Evolutionary conservation across 106 monocot species (phyloP).

Genomic region (Alisma plantagoaquatica): DNA sequence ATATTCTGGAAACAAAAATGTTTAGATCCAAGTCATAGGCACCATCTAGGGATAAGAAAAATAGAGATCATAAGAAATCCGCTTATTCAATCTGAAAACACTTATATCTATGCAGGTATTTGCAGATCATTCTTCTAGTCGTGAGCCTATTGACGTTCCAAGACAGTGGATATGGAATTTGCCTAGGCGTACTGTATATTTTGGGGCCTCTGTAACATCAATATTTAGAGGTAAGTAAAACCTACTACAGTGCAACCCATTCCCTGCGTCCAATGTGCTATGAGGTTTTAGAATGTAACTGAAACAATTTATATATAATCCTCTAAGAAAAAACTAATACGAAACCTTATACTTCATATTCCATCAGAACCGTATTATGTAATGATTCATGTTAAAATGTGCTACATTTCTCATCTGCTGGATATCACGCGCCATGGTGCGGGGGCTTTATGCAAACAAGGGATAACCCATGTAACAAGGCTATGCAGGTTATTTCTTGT

Average conservation of each 20-base stretch:
- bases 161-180: constrained; percentile 57
- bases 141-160: constrained; percentile 37
- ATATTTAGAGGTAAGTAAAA: constrained; percentile 48
- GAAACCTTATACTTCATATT: background rate
- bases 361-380: background rate
- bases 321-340: too few species aligned
- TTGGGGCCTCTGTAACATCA: constrained; percentile 60
- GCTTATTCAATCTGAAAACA: background rate
- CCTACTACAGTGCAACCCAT: too few species aligned
- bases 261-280: too few species aligned
- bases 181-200: constrained; percentile 66
- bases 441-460: too few species aligned
- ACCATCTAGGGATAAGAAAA: background rate
- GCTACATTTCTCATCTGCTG: too few species aligned
- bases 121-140: constrained; percentile 61
- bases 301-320: background rate
- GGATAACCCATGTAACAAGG: too few species aligned
- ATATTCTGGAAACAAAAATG: too few species aligned
- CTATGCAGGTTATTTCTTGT: too few species aligned
- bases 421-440: too few species aligned
- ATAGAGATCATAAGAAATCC: background rate
- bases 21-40: too few species aligned
- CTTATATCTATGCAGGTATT: constrained; percentile 35
- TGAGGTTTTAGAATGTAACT: too few species aligned
- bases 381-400: constrained; percentile 2